These are phyloP conservation scores for Chrysopogon serrulatus DNA, from an alignment of 176 grass and related monocot species.

Conservation along the genomic window DNA sequence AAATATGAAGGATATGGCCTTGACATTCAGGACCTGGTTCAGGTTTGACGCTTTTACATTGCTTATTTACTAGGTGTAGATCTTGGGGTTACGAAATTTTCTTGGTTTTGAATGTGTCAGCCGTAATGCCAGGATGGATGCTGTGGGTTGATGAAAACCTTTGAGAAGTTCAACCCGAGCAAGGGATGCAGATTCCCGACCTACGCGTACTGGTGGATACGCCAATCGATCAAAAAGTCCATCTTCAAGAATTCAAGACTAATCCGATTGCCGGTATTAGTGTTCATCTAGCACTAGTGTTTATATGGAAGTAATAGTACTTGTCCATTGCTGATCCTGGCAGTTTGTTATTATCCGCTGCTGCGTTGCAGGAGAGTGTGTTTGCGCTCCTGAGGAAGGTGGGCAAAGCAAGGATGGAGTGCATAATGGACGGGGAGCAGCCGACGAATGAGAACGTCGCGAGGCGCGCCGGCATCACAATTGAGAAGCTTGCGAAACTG, in stretches of 20 bases:
- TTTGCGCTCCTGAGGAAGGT: conserved; percentile 67
- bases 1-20: conserved; percentile 68
- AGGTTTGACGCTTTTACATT: conserved; percentile 31
- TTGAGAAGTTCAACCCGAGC: conserved; percentile 85
- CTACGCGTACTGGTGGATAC: conserved; percentile 93
- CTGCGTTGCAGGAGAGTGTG: conserved; percentile 55
- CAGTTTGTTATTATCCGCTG: neutral
- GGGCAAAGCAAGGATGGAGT: conserved; percentile 54
- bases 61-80: too few species aligned
- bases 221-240: conserved; percentile 73
- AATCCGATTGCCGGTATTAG: conserved; percentile 72
- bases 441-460: conserved; percentile 66
- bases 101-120: neutral
- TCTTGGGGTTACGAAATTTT: neutral
- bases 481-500: conserved; percentile 61
- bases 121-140: conserved; percentile 64
- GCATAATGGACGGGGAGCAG: conserved; percentile 61
- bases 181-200: conserved; percentile 77
- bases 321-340: neutral
- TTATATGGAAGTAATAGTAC: neutral
- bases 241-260: conserved; percentile 78
- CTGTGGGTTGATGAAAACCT: conserved; percentile 77
- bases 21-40: conserved; percentile 64
- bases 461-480: conserved; percentile 58
- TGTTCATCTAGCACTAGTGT: neutral